phyloP scores from a whole-genome alignment of 345 rosid genomes.

The Dovyalis caffra region DNA sequence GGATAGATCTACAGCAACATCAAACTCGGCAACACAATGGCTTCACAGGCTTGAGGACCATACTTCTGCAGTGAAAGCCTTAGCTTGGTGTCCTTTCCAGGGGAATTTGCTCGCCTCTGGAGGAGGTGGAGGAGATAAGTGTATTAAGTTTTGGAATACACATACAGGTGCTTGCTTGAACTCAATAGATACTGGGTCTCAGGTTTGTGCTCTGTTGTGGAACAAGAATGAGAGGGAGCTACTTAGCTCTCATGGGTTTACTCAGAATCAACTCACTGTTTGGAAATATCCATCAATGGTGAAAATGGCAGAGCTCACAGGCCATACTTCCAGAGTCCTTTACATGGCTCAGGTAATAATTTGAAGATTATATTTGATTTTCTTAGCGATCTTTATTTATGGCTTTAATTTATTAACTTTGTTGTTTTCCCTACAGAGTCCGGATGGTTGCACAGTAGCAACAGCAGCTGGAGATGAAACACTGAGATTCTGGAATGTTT shows the following conservation, averaged over 20 bases:
- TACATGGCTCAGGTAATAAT: slow-evolving; percentile 44
- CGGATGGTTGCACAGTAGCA: slow-evolving; percentile 33
- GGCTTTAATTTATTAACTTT: neutral
- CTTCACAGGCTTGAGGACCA: slow-evolving; percentile 51
- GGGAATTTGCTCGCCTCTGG: slow-evolving; percentile 42
- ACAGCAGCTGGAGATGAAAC: slow-evolving; percentile 31
- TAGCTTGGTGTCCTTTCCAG: slow-evolving; percentile 63
- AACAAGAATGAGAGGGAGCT: slow-evolving; percentile 49
- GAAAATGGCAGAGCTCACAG: slow-evolving; percentile 42
- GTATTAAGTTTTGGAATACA: slow-evolving; percentile 22
- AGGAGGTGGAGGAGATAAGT: slow-evolving; percentile 18
- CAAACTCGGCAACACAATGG: slow-evolving; percentile 43
- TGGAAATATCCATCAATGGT: slow-evolving; percentile 56
- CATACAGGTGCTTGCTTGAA: slow-evolving; percentile 27
- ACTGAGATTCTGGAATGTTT: slow-evolving; percentile 27
- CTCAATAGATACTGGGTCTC: slow-evolving; percentile 37
- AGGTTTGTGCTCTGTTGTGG: slow-evolving; percentile 49
- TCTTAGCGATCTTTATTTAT: neutral
- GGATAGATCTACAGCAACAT: slow-evolving; percentile 47
- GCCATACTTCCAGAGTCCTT: slow-evolving; percentile 49
- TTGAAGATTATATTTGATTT: neutral
- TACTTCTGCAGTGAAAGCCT: slow-evolving; percentile 53
- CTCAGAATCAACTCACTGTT: slow-evolving; percentile 42
- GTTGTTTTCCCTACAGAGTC: slow-evolving; percentile 3
- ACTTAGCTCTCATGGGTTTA: slow-evolving; percentile 48